A percentile compares a stretch with the other conserved stretches of the same genome.
Conservation (phyloP, 2,329 filamentous ascomycete genomes). For the Fusarium pseudocircinatum region DNA sequence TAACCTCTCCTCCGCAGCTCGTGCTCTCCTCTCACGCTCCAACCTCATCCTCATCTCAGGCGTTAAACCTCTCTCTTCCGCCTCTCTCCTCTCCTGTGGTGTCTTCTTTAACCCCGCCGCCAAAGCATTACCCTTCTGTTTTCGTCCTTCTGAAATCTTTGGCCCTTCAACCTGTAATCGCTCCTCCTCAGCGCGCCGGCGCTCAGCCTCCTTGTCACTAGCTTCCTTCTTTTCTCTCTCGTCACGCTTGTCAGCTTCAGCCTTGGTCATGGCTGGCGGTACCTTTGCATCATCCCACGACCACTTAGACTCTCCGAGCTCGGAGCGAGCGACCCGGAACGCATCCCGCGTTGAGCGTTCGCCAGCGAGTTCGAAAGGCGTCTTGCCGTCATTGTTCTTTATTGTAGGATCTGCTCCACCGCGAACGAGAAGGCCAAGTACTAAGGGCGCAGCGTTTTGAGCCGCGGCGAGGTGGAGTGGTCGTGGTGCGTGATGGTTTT, state of each 20-base stretch:
- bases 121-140: conserved; percentile 61
- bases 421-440: conserved; percentile 79
- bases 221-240: conserved; percentile 76
- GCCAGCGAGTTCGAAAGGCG: conserved; percentile 86
- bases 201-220: conserved; percentile 73
- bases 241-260: conserved; percentile 75
- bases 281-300: conserved; percentile 82
- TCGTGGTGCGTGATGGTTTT: conserved; percentile 83
- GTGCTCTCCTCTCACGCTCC: conserved; percentile 87
- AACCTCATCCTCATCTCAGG: conserved; percentile 86
- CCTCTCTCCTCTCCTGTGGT: conserved; percentile 81
- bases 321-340: conserved; percentile 86
- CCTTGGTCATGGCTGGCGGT: conserved; percentile 74
- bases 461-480: conserved; percentile 87
- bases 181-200: conserved; percentile 79
- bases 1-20: conserved; percentile 90
- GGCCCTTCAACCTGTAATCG: conserved; percentile 74
- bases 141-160: conserved; percentile 60
- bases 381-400: conserved; percentile 79
- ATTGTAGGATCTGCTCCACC: conserved; percentile 78
- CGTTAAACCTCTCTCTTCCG: conserved; percentile 85
- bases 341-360: conserved; percentile 88
- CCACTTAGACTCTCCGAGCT: conserved; percentile 81
- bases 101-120: conserved; percentile 72
- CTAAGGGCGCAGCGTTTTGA: conserved; percentile 80